phyloP scores from a whole-genome alignment of 345 rosid genomes.

The Pugionium dolabratum region DNA sequence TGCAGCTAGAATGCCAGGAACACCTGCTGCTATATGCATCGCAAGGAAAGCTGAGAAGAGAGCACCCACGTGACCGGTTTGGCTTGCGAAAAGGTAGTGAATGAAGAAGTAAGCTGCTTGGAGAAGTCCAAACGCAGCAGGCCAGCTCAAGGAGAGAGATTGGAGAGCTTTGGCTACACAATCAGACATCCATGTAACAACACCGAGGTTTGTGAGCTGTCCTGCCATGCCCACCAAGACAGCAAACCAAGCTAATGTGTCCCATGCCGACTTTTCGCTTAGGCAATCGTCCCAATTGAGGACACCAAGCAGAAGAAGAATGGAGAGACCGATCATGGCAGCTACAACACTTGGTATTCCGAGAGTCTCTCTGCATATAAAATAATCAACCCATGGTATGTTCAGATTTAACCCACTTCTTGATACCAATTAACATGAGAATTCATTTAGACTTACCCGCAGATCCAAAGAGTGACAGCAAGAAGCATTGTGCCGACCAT shows the following conservation, averaged over 20 bases:
- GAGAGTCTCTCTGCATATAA: conserved; percentile 58
- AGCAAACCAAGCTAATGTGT: conserved; percentile 93
- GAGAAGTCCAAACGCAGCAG: conserved; percentile 77
- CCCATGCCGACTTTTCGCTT: conserved; percentile 97
- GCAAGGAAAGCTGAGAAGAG: conserved; percentile 96
- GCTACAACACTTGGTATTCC: conserved; percentile 95
- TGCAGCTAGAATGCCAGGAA: conserved; percentile 75
- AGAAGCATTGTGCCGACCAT: conserved; percentile 95
- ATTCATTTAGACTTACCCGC: no score
- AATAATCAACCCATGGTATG: no score
- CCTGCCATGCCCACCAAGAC: conserved; percentile 96
- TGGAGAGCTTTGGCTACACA: conserved; percentile 67
- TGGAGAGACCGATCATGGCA: conserved; percentile 90
- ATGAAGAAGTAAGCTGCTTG: conserved; percentile 92
- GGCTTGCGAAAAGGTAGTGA: conserved; percentile 97
- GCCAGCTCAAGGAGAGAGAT: conserved; percentile 86
- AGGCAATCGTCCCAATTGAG: conserved; percentile 97
- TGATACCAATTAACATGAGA: no score
- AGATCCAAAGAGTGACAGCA: conserved; percentile 91
- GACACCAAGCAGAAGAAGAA: conserved; percentile 83
- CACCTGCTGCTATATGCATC: conserved; percentile 91
- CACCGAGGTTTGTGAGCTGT: conserved; percentile 83
- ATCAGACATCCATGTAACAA: conserved; percentile 85
- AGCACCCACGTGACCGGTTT: conserved; percentile 95
- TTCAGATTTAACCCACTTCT: no score